A percentile compares a stretch with the other conserved stretches of the same genome.
These are phyloP conservation scores for Ogataea henricii DNA, from an alignment of 805 yeast species.

Conservation along the genomic window DNA sequence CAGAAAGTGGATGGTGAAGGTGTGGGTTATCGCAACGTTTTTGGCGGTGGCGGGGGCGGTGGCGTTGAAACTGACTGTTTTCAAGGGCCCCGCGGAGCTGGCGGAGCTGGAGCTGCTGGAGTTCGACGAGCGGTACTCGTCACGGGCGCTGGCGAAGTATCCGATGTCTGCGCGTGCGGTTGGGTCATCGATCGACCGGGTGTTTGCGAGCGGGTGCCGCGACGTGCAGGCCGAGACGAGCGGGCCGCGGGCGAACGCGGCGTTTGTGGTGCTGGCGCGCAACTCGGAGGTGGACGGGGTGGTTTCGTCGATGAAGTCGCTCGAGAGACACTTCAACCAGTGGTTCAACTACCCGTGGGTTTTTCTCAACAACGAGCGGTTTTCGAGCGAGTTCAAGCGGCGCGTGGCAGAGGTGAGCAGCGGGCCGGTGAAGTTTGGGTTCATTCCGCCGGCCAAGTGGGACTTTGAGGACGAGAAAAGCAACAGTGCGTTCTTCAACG, in stretches of 20 bases:
- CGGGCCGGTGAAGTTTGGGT: slow-evolving; percentile 72
- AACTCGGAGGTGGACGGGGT: slow-evolving; percentile 83
- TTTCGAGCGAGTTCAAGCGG: slow-evolving; percentile 61
- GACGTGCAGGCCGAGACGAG: slow-evolving; percentile 24
- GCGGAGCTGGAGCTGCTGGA: slow-evolving; percentile 10
- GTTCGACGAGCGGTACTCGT: slow-evolving; percentile 25
- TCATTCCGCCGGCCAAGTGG: slow-evolving; percentile 64
- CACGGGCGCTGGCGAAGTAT: slow-evolving; percentile 11
- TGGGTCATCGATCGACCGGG: slow-evolving; percentile 28
- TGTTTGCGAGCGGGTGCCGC: slow-evolving; percentile 37
- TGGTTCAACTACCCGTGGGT: slow-evolving; percentile 95
- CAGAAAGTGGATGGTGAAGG: slow-evolving; percentile 14
- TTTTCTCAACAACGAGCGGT: slow-evolving; percentile 79
- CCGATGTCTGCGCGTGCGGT: slow-evolving; percentile 34
- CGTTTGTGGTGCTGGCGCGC: slow-evolving; percentile 80
- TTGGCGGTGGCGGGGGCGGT: background rate
- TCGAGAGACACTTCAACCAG: slow-evolving; percentile 89
- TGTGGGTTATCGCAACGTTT: slow-evolving; percentile 19
- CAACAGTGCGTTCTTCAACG: slow-evolving; percentile 46
- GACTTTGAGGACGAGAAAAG: slow-evolving; percentile 54
- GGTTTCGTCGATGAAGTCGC: slow-evolving; percentile 63
- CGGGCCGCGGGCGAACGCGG: slow-evolving; percentile 68
- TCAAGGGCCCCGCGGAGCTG: slow-evolving; percentile 5
- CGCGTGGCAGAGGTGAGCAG: slow-evolving; percentile 54
- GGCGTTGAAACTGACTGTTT: background rate